Evolutionary conservation across 1,139 yeast species (phyloP), one percentile per base, ranked within the genome.

Genomic region (Yamadazyma mexicana): DNA sequence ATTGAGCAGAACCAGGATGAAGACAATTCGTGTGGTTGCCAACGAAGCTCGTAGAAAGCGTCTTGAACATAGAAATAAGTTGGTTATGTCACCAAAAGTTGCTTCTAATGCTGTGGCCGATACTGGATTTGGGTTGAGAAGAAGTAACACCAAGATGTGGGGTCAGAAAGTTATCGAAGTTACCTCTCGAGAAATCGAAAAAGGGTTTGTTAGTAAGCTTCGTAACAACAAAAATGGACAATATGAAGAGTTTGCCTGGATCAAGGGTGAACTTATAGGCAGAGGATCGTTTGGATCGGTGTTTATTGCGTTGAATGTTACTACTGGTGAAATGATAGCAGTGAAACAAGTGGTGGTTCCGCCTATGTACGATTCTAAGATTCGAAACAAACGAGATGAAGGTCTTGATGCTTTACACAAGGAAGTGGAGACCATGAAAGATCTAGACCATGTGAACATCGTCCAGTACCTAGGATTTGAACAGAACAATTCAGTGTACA

Each of bases 301-400:
- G 1, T 92, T 78, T 55, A 72, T 94, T 44, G 98, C 96, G 1
- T 73, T 94, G 55, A 94, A 94, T 60, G 94, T 89, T 12, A 92
- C 98, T 1, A 89, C 96, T 0, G 98, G 98, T 40, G 99, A 94
- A 55, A 91, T 94, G 96, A 83, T 94, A 66, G 99, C 99, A 0
- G 98, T 94, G 1, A 94, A 94, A 57, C 98, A 94, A 59, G 97
- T 92, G 4, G 81, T 77, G 37, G 85, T 85, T 4, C 51, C 49
- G 4, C 34, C 47, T 2, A 38, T 40, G 14, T 39, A 37, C 29
- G 40, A 43, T 10, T 33, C 37, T 6, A 35, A 36, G 29, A 40
- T 44, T 17, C 35, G 33, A 17, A 34, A 45, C 39, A 47, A 65
- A 35, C 50, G 54, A 24, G 50, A 56, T 14, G 89, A 81, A 42